phyloP scores from a whole-genome alignment of 495 filamentous ascomycete genomes.

The Darksidea phi region DNA sequence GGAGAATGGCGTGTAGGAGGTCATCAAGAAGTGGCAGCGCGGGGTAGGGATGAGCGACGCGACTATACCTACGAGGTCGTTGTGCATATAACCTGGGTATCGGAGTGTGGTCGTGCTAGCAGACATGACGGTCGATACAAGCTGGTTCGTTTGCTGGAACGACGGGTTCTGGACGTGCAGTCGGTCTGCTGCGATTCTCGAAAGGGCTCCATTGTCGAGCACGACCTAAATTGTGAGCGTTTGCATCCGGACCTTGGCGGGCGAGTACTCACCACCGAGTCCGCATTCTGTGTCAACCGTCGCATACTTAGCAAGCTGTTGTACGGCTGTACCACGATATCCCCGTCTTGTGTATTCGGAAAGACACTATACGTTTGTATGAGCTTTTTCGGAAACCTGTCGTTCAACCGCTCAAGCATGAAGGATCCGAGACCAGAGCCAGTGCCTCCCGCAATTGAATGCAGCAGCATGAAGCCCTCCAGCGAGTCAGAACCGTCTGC shows the following conservation, averaged over 20 bases:
- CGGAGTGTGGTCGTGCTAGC: slow-evolving; percentile 93
- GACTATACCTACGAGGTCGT: slow-evolving; percentile 94
- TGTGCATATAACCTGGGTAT: slow-evolving; percentile 99
- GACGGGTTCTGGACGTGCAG: slow-evolving; percentile 92
- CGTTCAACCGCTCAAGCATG: slow-evolving; percentile 93
- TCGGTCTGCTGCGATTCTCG: slow-evolving; percentile 89
- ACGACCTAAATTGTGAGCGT: slow-evolving; percentile 59
- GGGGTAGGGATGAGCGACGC: slow-evolving; percentile 95
- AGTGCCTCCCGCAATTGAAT: slow-evolving; percentile 96
- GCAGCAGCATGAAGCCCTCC: slow-evolving; percentile 97
- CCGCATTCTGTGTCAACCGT: slow-evolving; percentile 88
- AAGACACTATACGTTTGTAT: slow-evolving; percentile 99
- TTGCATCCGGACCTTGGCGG: too few species aligned
- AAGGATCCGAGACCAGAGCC: slow-evolving; percentile 93
- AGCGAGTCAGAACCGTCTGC: slow-evolving; percentile 96
- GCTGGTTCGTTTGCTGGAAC: slow-evolving; percentile 94
- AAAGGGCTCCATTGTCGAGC: slow-evolving; percentile 90
- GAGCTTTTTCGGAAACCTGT: slow-evolving; percentile 96
- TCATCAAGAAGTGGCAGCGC: slow-evolving; percentile 96
- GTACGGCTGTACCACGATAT: slow-evolving; percentile 97
- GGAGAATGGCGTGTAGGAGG: slow-evolving; percentile 95
- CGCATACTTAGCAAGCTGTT: slow-evolving; percentile 93
- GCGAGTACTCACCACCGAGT: slow-evolving; percentile 68
- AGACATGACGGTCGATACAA: slow-evolving; percentile 98
- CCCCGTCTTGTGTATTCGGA: slow-evolving; percentile 80